Evolutionary conservation across 495 filamentous ascomycete genomes (phyloP).

Genomic region (Pseudoneurospora amorphoporcata): DNA sequence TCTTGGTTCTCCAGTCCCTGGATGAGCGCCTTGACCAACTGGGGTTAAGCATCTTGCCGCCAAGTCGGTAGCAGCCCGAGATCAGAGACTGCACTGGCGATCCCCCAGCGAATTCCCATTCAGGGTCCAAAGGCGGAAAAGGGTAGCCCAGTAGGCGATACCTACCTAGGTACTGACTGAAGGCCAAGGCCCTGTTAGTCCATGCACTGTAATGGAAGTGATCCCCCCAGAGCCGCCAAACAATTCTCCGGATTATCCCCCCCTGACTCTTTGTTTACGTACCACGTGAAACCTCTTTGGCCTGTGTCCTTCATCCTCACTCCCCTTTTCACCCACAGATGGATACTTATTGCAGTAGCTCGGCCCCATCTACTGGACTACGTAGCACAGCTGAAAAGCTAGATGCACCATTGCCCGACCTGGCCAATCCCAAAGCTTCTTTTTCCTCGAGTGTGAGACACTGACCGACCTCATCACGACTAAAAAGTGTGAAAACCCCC

Average conservation of each 20-base stretch:
- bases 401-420: neutral
- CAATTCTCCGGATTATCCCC: neutral
- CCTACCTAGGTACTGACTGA: too few species aligned
- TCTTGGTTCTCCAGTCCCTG: neutral
- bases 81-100: neutral
- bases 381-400: neutral
- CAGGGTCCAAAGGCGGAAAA: neutral
- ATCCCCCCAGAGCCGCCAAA: neutral
- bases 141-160: neutral
- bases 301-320: neutral
- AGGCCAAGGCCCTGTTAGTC: neutral
- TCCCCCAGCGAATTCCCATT: neutral
- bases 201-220: neutral
- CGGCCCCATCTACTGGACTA: neutral
- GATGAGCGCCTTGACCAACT: neutral
- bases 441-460: neutral
- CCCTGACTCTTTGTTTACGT: neutral
- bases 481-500: neutral
- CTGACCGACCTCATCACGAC: neutral
- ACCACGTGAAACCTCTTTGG: neutral
- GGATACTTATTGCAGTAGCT: neutral
- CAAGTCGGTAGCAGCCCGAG: neutral
- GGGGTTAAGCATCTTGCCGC: neutral
- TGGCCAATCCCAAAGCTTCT: neutral
- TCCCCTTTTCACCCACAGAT: neutral